Base-by-base conservation (phyloP, 176 grass and related monocot genomes). In the Paspalum vaginatum region DNA sequence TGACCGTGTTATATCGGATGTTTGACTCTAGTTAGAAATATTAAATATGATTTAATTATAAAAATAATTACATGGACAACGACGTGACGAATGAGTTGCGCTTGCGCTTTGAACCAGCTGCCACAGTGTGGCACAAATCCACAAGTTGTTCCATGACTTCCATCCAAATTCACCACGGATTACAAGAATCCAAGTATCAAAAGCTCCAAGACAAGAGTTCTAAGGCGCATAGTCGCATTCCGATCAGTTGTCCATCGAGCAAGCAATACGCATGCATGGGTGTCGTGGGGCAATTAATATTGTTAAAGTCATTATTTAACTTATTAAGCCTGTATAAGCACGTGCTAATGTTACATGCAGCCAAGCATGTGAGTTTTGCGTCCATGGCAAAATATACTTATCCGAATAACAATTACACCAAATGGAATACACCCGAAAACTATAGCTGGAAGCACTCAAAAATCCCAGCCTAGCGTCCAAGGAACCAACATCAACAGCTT, bases 361-460 rank as follows among this genome's bases (percentile, higher is more conserved):
- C 4, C 11, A 32, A 57, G 16, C 20, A 77, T 39, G 4, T 4
- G 38, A 75, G 71, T 81, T 48, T 56, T 39, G 47, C 45, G 38
- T 55, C 4, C 10, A 40, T 26, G 61, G 40, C 64, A 43, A 46
- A 60, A 77, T 16, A 65, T 67, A 75, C 87, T 65, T 70, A 51
- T 46, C 49, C 32, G 32, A 32, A 32, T 32, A 32, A 5, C 32
- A 51, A 24, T 59, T 82, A 59, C 56, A 76, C 14, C 2, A 25
- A 45, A 55, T 5, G 9, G 1, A 50, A 44, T n/a, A 44, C n/a
- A 63, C 40, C 16, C 20, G 57, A 85, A 12, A 69, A 75, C 59
- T 67, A 63, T 61, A 84, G 79, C 70, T 85, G 82, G 86, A 88
- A 87, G 18, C 58, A 88, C 16, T 5, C 41, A 88, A 90, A 89